These are phyloP conservation scores for Ophiocordyceps camponoti-saundersi DNA, from an alignment of 2,329 filamentous ascomycete species.

Conservation along the genomic window DNA sequence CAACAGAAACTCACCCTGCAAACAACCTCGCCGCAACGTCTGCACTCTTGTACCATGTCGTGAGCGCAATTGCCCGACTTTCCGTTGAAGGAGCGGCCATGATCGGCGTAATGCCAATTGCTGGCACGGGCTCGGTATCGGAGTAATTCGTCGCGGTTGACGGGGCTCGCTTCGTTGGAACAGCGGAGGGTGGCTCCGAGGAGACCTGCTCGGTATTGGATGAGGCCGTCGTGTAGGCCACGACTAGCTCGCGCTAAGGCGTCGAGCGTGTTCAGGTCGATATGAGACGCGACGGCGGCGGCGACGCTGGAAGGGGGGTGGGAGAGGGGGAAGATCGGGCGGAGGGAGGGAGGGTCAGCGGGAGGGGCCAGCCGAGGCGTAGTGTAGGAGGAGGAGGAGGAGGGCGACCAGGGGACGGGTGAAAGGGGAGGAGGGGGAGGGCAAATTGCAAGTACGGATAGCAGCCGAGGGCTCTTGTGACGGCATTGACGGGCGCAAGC, in stretches of 20 bases:
- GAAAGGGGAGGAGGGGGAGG: not conserved
- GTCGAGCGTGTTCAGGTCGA: slow-evolving; percentile 80
- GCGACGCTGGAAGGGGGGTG: slow-evolving; percentile 46
- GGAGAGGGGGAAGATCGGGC: not conserved
- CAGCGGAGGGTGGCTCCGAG: slow-evolving; percentile 65
- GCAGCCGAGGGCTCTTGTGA: not conserved
- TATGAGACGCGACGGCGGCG: slow-evolving; percentile 52
- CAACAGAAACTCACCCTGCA: slow-evolving; percentile 50
- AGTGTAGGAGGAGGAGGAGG: no score
- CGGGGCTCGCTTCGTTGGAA: slow-evolving; percentile 45
- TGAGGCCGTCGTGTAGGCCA: slow-evolving; percentile 57
- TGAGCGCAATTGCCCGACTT: slow-evolving; percentile 68
- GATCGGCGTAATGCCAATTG: slow-evolving; percentile 43
- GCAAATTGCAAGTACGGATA: not conserved
- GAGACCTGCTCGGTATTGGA: slow-evolving; percentile 62
- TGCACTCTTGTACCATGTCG: slow-evolving; percentile 73
- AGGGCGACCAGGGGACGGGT: no score
- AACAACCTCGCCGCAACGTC: slow-evolving; percentile 58
- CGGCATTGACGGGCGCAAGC: not conserved
- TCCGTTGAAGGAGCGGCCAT: slow-evolving; percentile 36
- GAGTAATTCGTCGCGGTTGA: slow-evolving; percentile 37
- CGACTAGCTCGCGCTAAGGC: slow-evolving; percentile 69
- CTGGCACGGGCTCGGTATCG: slow-evolving; percentile 38
- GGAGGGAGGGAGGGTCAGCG: not conserved
- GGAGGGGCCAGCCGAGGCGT: no score